Evolutionary conservation across 2,329 filamentous ascomycete genomes (phyloP), one percentile per base, ranked within the genome.

Genomic region (Beauveria bassiana): DNA sequence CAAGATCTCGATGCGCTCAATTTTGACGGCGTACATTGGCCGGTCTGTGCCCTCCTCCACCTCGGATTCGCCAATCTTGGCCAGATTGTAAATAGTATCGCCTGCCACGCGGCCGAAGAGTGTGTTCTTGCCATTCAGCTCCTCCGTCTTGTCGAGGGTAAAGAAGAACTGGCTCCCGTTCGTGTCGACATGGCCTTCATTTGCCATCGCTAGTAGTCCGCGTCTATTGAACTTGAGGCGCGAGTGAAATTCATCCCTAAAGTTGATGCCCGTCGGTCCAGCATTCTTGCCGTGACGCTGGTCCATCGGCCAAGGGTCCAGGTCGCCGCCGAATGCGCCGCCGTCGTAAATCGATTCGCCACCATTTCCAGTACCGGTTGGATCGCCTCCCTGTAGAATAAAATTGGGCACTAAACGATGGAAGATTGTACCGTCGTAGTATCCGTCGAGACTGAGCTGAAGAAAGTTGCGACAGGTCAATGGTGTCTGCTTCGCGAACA

Each of bases 111-210:
- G 82, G 20, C 95, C 95, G 78, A 99, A 98, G 73, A 98, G 78
- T 0, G 95, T 98, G 73, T 97, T 97, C 75, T 90, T 91, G 57
- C 88, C 89, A 67, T 89, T 91, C 69, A 99, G 74, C 78, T 98
- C 92, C 28, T 91, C 87, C 26, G 93, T 81, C 70, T 88, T 92
- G 65, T 86, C 92, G 59, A 99, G 77, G 0, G 95, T 98, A 64
- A 99, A 87, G 78, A 99, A 99, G 80, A 98, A 98, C 74, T 99
- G 95, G 73, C 91, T 96, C 40, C 91, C 90, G 76, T 98, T 98
- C 60, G 90, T 90, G 69, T 93, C 81, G 34, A 83, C 82, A 57
- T 77, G 78, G 51, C 92, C 88, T 64, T 90, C 88, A 74, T 98
- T 98, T 31, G 95, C 95, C 92, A 98, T 97, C n/a, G 90, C 95